Base-by-base conservation (phyloP, 192 early-diverging fungal species). In the Backusella liffmaniae region DNA sequence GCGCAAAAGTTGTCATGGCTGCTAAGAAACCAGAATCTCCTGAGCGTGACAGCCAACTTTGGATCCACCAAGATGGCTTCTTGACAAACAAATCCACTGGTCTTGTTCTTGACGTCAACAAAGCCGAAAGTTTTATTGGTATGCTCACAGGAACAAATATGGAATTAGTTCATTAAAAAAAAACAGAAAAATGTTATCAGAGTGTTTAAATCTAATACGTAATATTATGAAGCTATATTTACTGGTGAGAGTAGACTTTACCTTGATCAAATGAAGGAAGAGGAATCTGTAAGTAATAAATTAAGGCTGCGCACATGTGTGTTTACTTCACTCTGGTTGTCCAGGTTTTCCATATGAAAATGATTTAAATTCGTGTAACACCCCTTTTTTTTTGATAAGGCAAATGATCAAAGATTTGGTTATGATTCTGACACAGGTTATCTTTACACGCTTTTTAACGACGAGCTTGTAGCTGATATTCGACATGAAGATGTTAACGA, bases 381-480 rank as follows among this genome's bases (percentile, higher is more conserved):
- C 12, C 5, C 21, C 5, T 68, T 68, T 34, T 67, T 66, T 30
- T 32, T 46, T 35, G 66, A 18, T 30, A 51, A 78, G 77, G 77
- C 80, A 39, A 66, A 78, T 16, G 76, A 78, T 32, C 80, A 82
- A 36, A 69, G 80, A n/a, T 82, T 77, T 37, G 80, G 80, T 7
- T 82, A 82, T 73, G 73, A 77, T n/a, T 35, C 67, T 15, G 65
- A 66, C 34, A 46, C 30, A 26, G 70, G 71, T 32, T 76, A 73
- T 42, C 76, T 80, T 59, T 80, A 75, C 30, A 53, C 62, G 21
- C 21, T 80, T n/a, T 65, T 26, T 56, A 59, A 80, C 42, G 62
- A 69, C 23, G 53, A 76, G 39, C 29, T 73, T 26, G 79, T 80
- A 1, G 30, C 68, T 0, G 75, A 80, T 46, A 75, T 80, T 35